Evolutionary conservation across 2,329 filamentous ascomycete species (phyloP), one percentile per base, ranked within the genome.

Genomic region (Reticulascus tulasneorum): DNA sequence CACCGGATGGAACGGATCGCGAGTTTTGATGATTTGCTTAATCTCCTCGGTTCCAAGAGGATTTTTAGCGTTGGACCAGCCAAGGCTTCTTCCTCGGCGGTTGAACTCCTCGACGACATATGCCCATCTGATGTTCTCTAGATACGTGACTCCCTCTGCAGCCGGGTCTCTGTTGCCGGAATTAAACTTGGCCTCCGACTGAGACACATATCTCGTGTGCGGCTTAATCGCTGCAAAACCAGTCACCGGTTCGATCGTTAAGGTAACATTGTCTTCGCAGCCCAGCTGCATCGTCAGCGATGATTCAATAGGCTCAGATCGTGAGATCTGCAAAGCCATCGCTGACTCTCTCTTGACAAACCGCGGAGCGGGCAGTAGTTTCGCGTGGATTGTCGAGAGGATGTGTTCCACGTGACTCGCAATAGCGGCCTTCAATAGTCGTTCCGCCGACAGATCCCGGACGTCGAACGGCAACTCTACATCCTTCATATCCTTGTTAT

Each of bases 231-330:
- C 77, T 43, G 89, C 83, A 9, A 72, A 63, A n/a, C 93, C 93
- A 1, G 85, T 89, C 18, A 86, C 78, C 1, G 84, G 79, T 47
- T 94, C 87, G 29, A 96, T 71, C 13, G 76, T 71, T 19, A 94
- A 59, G 6, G 68, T 75, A 22, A 84, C 62, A 23, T 69, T 64
- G 37, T 78, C 71, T 18, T 73, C 66, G n/a, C 71, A 67, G 5
- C 84, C 84, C 19, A 94, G 66, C 46, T 86, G 82, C 48, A 91
- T 73, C 21, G 69, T 70, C 35, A 97, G 67, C 21, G 62, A 68
- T 29, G 84, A 90, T 23, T 84, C 73, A 10, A 74, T 72, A 1
- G 87, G 82, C 31, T 86, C 77, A 2, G 67, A 65, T 7, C 63
- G 59, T 11, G 81, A 84, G 15, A 79, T 62, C 17, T 65, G 65